These are phyloP conservation scores for Pseudocercospora crystallina DNA, from an alignment of 2,329 filamentous ascomycete genomes.

Conservation along the genomic window DNA sequence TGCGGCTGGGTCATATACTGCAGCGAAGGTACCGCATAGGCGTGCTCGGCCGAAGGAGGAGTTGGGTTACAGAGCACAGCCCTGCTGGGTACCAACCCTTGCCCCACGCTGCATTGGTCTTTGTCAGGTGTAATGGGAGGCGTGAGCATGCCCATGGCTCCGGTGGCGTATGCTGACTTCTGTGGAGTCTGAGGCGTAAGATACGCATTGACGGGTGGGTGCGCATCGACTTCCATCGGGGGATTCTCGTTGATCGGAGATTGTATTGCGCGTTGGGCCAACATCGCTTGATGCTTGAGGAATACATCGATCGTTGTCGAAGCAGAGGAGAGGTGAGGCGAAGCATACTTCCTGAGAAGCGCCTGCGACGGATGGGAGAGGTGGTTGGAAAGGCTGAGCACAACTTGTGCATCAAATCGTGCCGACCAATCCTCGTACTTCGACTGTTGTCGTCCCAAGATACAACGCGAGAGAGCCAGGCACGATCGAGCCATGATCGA, in stretches of 20 bases:
- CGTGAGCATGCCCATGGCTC: constrained; percentile 75
- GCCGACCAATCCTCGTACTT: constrained; percentile 72
- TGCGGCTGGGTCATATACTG: constrained; percentile 31
- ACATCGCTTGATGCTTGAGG: constrained; percentile 58
- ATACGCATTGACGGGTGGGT: constrained; percentile 37
- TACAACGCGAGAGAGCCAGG: constrained; percentile 80
- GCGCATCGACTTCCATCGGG: constrained; percentile 28
- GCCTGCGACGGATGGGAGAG: constrained; percentile 67
- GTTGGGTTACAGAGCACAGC: constrained; percentile 30
- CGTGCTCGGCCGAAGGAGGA: constrained; percentile 33
- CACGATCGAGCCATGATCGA: constrained; percentile 88
- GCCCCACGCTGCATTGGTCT: constrained; percentile 34
- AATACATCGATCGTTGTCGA: constrained; percentile 66
- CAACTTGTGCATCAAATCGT: constrained; percentile 66
- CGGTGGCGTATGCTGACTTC: constrained; percentile 66
- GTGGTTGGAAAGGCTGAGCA: constrained; percentile 64
- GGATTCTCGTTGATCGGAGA: constrained; percentile 22
- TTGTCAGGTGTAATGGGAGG: constrained; percentile 80
- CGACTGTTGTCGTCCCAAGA: constrained; percentile 76
- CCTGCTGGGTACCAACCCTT: constrained; percentile 27
- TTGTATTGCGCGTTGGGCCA: constrained; percentile 33
- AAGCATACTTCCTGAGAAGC: constrained; percentile 67
- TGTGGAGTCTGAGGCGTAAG: constrained; percentile 75
- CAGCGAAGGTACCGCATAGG: constrained; percentile 19
- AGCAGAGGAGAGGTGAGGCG: constrained; percentile 63